Conservation (phyloP, 192 early-diverging fungal genomes). For the Podila epigama region DNA sequence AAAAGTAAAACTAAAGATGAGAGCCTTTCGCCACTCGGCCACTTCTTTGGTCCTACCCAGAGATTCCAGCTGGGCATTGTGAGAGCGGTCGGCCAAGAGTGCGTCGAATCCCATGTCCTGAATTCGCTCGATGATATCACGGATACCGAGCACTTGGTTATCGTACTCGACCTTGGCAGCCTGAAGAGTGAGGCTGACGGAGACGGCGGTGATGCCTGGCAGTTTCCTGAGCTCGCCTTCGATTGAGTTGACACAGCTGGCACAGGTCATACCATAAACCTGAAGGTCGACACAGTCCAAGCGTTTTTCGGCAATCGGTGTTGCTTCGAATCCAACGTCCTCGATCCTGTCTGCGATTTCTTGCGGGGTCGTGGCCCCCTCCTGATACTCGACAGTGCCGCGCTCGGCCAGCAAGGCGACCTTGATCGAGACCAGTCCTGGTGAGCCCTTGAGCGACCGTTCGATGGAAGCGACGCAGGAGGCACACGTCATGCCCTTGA, state of each 20-base stretch:
- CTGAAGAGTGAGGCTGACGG: slow-evolving; percentile 83
- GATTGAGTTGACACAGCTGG: slow-evolving; percentile 79
- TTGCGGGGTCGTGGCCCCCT: slow-evolving; percentile 47
- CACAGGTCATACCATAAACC: slow-evolving; percentile 93
- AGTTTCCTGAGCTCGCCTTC: slow-evolving; percentile 70
- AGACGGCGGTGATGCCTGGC: slow-evolving; percentile 66
- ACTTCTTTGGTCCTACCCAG: slow-evolving; percentile 89
- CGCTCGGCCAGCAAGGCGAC: slow-evolving; percentile 88
- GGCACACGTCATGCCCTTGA: slow-evolving; percentile 96
- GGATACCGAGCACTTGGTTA: slow-evolving; percentile 66
- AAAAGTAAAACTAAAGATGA: slow-evolving; percentile 73
- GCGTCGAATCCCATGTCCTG: slow-evolving; percentile 85
- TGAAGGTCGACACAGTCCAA: slow-evolving; percentile 69
- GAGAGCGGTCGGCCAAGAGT: slow-evolving; percentile 66
- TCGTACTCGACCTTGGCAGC: slow-evolving; percentile 78
- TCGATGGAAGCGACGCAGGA: slow-evolving; percentile 91
- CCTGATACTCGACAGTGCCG: slow-evolving; percentile 74
- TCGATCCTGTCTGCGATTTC: slow-evolving; percentile 74
- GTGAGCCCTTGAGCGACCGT: slow-evolving; percentile 60
- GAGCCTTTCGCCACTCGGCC: slow-evolving; percentile 74
- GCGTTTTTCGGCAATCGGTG: slow-evolving; percentile 56
- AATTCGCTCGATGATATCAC: slow-evolving; percentile 82
- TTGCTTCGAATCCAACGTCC: slow-evolving; percentile 78
- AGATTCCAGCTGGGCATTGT: slow-evolving; percentile 86
- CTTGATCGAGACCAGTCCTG: slow-evolving; percentile 75